A percentile compares a stretch with the other conserved stretches of the same genome.
Conservation (phyloP, 495 filamentous ascomycete genomes). For the Corynascus novoguineensis region DNA sequence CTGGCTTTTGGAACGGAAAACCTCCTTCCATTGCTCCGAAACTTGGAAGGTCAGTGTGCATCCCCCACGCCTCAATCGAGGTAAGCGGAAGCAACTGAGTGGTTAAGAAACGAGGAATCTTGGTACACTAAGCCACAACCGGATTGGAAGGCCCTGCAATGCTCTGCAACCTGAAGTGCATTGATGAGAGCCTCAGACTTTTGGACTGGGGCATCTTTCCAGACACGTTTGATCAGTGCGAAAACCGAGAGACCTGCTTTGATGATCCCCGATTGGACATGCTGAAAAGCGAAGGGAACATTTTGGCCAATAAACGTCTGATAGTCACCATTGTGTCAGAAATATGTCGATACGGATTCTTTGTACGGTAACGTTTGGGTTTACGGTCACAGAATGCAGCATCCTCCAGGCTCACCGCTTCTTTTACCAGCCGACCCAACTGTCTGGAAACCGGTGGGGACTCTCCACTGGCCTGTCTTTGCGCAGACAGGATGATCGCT, state of each 20-base stretch:
- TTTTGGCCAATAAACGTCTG: no score
- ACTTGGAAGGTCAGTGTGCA: neutral
- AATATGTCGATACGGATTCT: no score
- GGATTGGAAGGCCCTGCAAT: neutral
- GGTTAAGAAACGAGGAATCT: neutral
- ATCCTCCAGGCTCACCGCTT: slow-evolving; percentile 5
- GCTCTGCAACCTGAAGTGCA: no score
- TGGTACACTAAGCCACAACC: neutral
- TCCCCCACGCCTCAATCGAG: neutral
- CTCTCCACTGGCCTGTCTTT: neutral
- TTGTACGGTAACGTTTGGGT: neutral
- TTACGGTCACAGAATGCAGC: neutral
- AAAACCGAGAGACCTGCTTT: no score
- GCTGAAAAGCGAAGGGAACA: no score
- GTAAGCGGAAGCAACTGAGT: neutral
- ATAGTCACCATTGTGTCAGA: no score
- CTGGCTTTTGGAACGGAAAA: no score
- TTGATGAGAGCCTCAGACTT: no score
- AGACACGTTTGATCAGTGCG: no score
- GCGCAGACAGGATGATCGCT: neutral
- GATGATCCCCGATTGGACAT: no score
- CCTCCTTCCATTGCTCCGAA: neutral
- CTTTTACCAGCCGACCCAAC: slow-evolving; percentile 4
- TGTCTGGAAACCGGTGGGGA: slow-evolving; percentile 4
- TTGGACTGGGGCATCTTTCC: no score